A percentile compares a stretch with the other conserved stretches of the same genome.
Evolutionary conservation across 176 grass and related monocot genomes (phyloP).

Genomic region (Paspalum notatum): DNA sequence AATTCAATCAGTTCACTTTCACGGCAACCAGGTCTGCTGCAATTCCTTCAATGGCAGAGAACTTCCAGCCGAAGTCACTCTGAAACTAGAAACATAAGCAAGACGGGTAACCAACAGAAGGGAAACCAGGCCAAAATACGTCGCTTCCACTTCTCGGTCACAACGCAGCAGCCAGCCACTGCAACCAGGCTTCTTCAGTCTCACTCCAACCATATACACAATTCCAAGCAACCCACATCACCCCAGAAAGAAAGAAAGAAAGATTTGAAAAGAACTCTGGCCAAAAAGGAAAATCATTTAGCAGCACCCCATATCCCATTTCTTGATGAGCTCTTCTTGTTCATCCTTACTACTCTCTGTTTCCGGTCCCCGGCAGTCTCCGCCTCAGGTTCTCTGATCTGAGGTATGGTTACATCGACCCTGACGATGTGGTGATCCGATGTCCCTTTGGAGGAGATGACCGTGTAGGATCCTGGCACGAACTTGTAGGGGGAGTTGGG

Average conservation of each 20-base stretch:
- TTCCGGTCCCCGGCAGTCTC: constrained; percentile 15
- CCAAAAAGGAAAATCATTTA: not conserved
- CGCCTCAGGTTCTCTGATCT: constrained; percentile 24
- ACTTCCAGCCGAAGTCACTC: constrained; percentile 25
- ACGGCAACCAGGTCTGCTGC: constrained; percentile 26
- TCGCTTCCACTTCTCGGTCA: constrained; percentile 39
- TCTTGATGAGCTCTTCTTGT: constrained; percentile 48
- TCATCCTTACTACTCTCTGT: constrained; percentile 66
- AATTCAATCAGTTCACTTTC: constrained; percentile 8
- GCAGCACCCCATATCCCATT: constrained; percentile 64
- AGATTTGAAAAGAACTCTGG: not conserved
- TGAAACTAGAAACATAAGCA: constrained; percentile 21
- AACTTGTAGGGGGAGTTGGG: constrained; percentile 77
- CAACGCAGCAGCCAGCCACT: constrained; percentile 23
- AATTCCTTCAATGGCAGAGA: constrained; percentile 4
- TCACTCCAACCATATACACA: constrained; percentile 51
- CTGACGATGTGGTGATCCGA: constrained; percentile 88
- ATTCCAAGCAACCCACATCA: constrained; percentile 39
- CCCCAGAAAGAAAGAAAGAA: not conserved
- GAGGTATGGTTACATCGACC: constrained; percentile 63
- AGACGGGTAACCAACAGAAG: constrained; percentile 11
- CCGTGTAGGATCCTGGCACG: constrained; percentile 78
- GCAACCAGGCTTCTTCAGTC: constrained; percentile 37
- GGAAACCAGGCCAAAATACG: constrained; percentile 50
- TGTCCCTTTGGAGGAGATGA: constrained; percentile 82